A percentile compares a stretch with the other conserved stretches of the same genome.
phyloP scores from a whole-genome alignment of 139 green algal genomes.

The Eudorina sp. region DNA sequence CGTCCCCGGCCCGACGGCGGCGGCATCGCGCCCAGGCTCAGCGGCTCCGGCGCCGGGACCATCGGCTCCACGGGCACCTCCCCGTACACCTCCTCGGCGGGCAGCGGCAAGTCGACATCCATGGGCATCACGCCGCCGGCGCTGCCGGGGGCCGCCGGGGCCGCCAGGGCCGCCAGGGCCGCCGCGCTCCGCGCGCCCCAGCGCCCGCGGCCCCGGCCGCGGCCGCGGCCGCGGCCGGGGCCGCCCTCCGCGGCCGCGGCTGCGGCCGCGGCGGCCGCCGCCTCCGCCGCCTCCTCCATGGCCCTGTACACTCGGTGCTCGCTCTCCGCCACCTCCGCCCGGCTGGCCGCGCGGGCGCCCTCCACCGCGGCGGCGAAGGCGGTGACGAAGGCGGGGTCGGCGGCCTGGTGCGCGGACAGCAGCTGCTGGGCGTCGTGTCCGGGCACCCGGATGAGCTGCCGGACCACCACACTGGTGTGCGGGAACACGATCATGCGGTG shows the following conservation, averaged over 20 bases:
- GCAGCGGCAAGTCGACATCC: neutral
- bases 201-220: conserved; percentile 1
- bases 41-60: neutral
- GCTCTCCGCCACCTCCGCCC: neutral
- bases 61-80: neutral
- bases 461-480: conserved; percentile 66
- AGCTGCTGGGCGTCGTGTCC: conserved; percentile 15
- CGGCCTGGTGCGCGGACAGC: conserved; percentile 3
- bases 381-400: conserved; percentile 11
- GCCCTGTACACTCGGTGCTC: neutral
- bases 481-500: conserved; percentile 89
- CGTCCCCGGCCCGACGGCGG: neutral
- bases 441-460: conserved; percentile 6
- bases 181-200: conserved; percentile 3
- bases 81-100: neutral
- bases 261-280: conserved; percentile 1
- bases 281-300: conserved; percentile 30
- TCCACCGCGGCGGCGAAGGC: neutral
- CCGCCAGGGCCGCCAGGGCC: neutral
- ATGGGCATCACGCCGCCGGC: neutral
- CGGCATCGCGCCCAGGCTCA: neutral
- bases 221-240: neutral
- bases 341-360: neutral
- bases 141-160: neutral
- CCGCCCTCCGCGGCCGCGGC: neutral